Evolutionary conservation across 2,329 filamentous ascomycete species (phyloP).

Genomic region (Monilinia fructigena): DNA sequence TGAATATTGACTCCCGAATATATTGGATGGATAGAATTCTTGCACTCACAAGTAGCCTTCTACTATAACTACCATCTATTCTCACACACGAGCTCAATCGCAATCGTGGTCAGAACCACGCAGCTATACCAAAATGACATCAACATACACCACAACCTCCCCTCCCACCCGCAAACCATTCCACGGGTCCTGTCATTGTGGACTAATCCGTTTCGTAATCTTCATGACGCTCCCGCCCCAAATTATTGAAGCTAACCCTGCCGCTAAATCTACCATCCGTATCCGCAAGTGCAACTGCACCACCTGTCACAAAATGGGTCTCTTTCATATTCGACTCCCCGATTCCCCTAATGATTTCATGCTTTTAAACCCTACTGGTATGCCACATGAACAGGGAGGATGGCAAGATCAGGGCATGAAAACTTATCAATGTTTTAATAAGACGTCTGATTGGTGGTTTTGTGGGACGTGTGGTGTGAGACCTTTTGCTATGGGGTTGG

Average conservation of each 20-base stretch:
- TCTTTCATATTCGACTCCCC: slow-evolving; percentile 47
- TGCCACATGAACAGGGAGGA: slow-evolving; percentile 28
- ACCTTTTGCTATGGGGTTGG: slow-evolving; percentile 43
- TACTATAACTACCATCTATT: background rate
- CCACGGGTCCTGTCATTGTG: slow-evolving; percentile 50
- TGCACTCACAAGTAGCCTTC: background rate
- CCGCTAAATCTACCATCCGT: slow-evolving; percentile 29
- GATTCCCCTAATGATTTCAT: slow-evolving; percentile 46
- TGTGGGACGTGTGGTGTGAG: slow-evolving; percentile 49
- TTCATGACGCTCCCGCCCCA: slow-evolving; percentile 45
- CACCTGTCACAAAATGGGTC: slow-evolving; percentile 49
- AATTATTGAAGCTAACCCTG: slow-evolving; percentile 30
- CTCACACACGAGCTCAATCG: no score
- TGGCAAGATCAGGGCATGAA: slow-evolving; percentile 45
- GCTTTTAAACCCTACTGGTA: slow-evolving; percentile 44
- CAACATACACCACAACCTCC: slow-evolving; percentile 1
- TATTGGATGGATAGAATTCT: background rate
- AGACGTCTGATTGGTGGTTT: slow-evolving; percentile 46
- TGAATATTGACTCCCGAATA: background rate
- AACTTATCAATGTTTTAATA: slow-evolving; percentile 44
- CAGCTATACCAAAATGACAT: background rate
- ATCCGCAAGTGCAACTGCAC: slow-evolving; percentile 48
- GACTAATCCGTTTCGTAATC: slow-evolving; percentile 45
- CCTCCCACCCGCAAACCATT: slow-evolving; percentile 32
- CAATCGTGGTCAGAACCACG: background rate